Percentiles rank a stretch among this genome's conserved stretches.
Conservation (phyloP, 1,139 yeast species). For the Blastobotrys malaysiensis region DNA sequence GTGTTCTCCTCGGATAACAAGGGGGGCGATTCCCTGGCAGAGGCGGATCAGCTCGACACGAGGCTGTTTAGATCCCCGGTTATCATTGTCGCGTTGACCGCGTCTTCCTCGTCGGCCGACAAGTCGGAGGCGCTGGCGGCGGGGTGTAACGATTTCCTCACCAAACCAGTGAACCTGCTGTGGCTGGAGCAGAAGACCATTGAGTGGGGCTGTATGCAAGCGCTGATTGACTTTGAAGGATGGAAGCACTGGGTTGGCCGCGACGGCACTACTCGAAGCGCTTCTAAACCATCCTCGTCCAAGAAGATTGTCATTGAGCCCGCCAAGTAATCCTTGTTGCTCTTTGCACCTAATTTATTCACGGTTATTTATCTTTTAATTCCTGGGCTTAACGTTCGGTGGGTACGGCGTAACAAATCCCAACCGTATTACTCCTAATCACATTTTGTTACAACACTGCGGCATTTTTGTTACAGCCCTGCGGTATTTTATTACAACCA, state of each 20-base stretch:
- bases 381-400: not conserved
- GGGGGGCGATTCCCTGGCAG: conserved; percentile 17
- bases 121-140: conserved; percentile 89
- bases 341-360: not conserved
- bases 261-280: conserved; percentile 13
- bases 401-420: too few species aligned
- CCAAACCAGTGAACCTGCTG: conserved; percentile 92
- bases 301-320: not conserved
- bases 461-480: too few species aligned
- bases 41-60: conserved; percentile 51
- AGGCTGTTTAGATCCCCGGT: conserved; percentile 78
- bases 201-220: conserved; percentile 96
- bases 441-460: not conserved
- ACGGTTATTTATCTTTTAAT: not conserved
- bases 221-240: conserved; percentile 90
- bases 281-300: not conserved
- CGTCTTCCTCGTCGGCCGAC: conserved; percentile 82
- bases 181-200: conserved; percentile 94
- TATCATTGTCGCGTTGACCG: conserved; percentile 92
- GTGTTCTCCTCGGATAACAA: conserved; percentile 46
- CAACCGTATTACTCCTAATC: too few species aligned
- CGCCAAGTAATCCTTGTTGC: not conserved
- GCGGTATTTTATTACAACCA: too few species aligned
- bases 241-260: conserved; percentile 80
- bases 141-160: conserved; percentile 92